Conservation (phyloP, 805 yeast species). For the Candida germanica region DNA sequence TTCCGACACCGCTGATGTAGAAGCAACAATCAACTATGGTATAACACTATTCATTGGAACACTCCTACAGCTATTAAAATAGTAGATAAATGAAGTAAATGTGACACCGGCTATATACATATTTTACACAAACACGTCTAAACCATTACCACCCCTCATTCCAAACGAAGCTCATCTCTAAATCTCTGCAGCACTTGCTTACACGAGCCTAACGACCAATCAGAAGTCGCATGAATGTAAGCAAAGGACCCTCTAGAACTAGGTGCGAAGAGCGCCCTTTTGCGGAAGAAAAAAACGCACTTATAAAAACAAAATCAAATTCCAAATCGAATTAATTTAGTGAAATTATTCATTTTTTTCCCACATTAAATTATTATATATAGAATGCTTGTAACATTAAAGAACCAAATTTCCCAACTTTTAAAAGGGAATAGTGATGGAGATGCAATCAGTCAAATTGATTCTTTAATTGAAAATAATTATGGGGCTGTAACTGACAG, state of each 20-base stretch:
- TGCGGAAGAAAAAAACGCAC: constrained; percentile 4
- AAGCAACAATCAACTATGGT: too few relatives aligned
- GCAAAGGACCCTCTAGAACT: constrained; percentile 7
- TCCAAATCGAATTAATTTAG: not conserved
- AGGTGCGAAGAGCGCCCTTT: constrained; percentile 1
- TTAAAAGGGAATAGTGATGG: constrained; percentile 22
- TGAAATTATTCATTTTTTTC: too few relatives aligned
- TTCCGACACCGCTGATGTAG: too few relatives aligned
- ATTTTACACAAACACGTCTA: not conserved
- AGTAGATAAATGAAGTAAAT: not conserved
- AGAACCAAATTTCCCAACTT: constrained; percentile 31
- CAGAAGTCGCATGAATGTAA: constrained; percentile 4
- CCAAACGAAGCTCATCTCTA: constrained; percentile 1
- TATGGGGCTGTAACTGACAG: constrained; percentile 39
- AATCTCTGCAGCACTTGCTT: too few relatives aligned
- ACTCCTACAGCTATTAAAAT: too few relatives aligned
- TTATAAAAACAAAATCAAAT: constrained; percentile 1
- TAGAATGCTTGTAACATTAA: constrained; percentile 34
- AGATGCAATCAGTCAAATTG: constrained; percentile 29
- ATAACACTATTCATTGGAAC: too few relatives aligned
- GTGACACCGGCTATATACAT: not conserved
- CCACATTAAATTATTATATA: not conserved
- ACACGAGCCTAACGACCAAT: too few relatives aligned
- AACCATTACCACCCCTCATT: not conserved
- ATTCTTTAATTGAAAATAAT: constrained; percentile 29